Evolutionary conservation across 1,284 basidiomycete genomes (phyloP), one percentile per base, ranked within the genome.

Genomic region (Boletus semigastroideus): DNA sequence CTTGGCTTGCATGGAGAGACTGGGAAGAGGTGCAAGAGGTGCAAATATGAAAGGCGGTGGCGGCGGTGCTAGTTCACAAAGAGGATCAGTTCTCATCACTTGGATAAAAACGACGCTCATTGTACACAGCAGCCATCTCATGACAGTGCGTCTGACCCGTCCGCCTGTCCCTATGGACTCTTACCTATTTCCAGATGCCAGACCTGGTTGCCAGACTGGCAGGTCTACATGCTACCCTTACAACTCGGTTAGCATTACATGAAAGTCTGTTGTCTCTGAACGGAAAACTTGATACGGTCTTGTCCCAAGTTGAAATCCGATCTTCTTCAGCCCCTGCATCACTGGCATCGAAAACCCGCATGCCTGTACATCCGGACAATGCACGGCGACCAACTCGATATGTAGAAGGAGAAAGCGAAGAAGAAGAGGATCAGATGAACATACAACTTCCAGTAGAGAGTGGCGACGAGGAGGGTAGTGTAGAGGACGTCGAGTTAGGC

Each of bases 101-200:
- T 99, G 97, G 97, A 82, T 98, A 47, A 88, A 88, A 69, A 87
- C 87, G 11, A 90, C 94, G 4, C 75, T 99, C 50, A 80, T 88
- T 27, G 81, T 94, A 39, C 94, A 98, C 68, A 90, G 94, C 52
- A 90, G 89, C 2, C 90, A 98, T 72, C 80, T 99, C 49, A 92
- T 99, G 87, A 95, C 94, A 40, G 94, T 94, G 61, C 62, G 86
- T 79, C 43, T 19, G 43, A 46, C 48, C 40, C 27, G 16, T 52
- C 37, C 33, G 14, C 19, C 19, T 25, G 14, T 39, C 25, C 13
- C 42, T 34, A 17, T 55, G 48, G 50, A 58, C 59, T 49, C 59
- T 66, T 52, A 57, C 52, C 61, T 62, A 16, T 46, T 71, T 54
- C 9, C 52, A 93, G 90, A 86, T 94, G 67, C 93, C 92, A 13